Percentiles rank a stretch among this genome's conserved stretches.
Conservation (phyloP, 2,329 filamentous ascomycete species). For the Paraphaeosphaeria minitans region DNA sequence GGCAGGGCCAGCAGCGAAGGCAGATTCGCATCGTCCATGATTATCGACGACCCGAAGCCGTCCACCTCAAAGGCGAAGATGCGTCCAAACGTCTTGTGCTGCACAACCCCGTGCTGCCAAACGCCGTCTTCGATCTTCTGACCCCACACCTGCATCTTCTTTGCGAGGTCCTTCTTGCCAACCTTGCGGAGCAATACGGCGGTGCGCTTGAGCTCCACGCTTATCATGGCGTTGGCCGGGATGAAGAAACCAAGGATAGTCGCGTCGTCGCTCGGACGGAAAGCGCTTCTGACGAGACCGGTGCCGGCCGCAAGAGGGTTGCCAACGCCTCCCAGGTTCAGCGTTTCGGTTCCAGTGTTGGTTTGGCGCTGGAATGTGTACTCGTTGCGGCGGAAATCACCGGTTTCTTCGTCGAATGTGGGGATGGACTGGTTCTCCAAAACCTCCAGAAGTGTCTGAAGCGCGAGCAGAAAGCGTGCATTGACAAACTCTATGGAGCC, state of each 20-base stretch:
- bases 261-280: constrained; percentile 92
- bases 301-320: constrained; percentile 88
- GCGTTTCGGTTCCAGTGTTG: constrained; percentile 83
- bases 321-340: constrained; percentile 80
- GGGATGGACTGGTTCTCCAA: constrained; percentile 78
- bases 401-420: constrained; percentile 75
- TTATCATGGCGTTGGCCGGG: constrained; percentile 95
- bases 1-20: constrained; percentile 80
- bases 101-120: constrained; percentile 81
- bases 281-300: constrained; percentile 86
- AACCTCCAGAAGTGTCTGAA: constrained; percentile 75
- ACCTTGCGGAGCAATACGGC: constrained; percentile 69
- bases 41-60: constrained; percentile 78
- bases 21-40: constrained; percentile 92
- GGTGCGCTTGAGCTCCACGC: constrained; percentile 80
- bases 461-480: constrained; percentile 75
- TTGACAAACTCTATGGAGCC: constrained; percentile 79
- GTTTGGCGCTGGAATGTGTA: constrained; percentile 90
- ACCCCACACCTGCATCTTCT: constrained; percentile 61
- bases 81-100: constrained; percentile 73
- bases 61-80: constrained; percentile 91
- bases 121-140: constrained; percentile 75
- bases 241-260: constrained; percentile 95
- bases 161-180: constrained; percentile 59
- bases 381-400: constrained; percentile 69